Conservation (phyloP, 148 eudicot genomes). For the Heliosperma pusillum region DNA sequence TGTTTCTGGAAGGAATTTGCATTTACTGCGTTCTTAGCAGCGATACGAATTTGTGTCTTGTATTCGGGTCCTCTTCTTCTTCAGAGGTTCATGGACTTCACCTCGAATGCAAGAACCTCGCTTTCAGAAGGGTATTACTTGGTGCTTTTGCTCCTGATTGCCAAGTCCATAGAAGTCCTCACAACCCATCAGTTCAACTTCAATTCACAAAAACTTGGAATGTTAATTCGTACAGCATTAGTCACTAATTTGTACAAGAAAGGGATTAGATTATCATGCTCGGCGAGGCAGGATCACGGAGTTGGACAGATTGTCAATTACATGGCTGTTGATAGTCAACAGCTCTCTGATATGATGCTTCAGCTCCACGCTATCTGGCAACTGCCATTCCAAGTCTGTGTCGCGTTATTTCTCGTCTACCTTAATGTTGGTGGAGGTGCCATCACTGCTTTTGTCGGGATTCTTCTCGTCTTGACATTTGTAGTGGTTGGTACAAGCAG, state of each 20-base stretch:
- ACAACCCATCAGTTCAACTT: slow-evolving; percentile 81
- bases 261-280: slow-evolving; percentile 65
- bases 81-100: slow-evolving; percentile 60
- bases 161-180: slow-evolving; percentile 66
- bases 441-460: slow-evolving; percentile 48
- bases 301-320: slow-evolving; percentile 95
- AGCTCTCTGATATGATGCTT: slow-evolving; percentile 91
- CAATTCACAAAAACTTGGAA: slow-evolving; percentile 75
- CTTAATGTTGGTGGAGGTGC: slow-evolving; percentile 45
- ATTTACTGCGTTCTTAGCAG: slow-evolving; percentile 69
- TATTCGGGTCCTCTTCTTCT: slow-evolving; percentile 75
- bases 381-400: slow-evolving; percentile 68
- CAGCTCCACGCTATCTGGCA: slow-evolving; percentile 80
- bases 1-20: slow-evolving; percentile 76
- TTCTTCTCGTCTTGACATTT: slow-evolving; percentile 43
- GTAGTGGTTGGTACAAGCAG: slow-evolving; percentile 48
- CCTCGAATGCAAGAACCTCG: slow-evolving; percentile 57
- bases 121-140: slow-evolving; percentile 83
- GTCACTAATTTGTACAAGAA: slow-evolving; percentile 76
- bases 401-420: slow-evolving; percentile 57
- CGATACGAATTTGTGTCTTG: slow-evolving; percentile 65
- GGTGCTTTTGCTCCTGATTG: slow-evolving; percentile 52
- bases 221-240: slow-evolving; percentile 72
- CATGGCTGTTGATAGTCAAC: slow-evolving; percentile 96
- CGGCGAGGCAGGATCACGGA: slow-evolving; percentile 78